phyloP scores from a whole-genome alignment of 306 rosid species.

The Vigna radiata region DNA sequence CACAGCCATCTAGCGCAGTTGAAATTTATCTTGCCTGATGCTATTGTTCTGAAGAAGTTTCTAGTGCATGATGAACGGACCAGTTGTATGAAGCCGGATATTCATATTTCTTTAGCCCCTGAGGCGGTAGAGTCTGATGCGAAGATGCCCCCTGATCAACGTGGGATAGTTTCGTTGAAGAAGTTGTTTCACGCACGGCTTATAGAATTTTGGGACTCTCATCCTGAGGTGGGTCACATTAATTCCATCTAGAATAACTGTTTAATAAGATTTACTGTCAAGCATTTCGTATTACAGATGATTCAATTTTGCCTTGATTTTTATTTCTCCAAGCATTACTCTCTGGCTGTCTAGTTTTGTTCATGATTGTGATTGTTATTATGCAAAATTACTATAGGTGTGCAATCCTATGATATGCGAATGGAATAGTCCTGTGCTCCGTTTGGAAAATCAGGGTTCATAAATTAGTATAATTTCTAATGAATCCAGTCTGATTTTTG shows the following conservation, averaged over 20 bases:
- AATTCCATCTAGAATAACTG: background rate
- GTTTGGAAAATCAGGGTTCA: background rate
- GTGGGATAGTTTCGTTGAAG: slow-evolving; percentile 50
- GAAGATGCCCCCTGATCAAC: slow-evolving; percentile 33
- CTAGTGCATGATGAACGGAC: slow-evolving; percentile 59
- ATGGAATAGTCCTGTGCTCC: background rate
- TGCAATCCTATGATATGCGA: background rate
- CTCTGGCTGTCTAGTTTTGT: too few relatives aligned
- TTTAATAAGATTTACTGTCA: background rate
- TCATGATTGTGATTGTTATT: too few relatives aligned
- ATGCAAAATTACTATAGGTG: background rate
- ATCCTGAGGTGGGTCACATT: slow-evolving; percentile 61
- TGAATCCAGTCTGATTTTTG: background rate
- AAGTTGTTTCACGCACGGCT: slow-evolving; percentile 58
- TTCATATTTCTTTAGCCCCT: slow-evolving; percentile 58
- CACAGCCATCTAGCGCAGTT: slow-evolving; percentile 73
- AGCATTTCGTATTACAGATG: background rate
- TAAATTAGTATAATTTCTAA: background rate
- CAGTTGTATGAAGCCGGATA: slow-evolving; percentile 77
- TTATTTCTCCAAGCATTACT: background rate
- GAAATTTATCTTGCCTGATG: slow-evolving; percentile 79
- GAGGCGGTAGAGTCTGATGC: slow-evolving; percentile 49
- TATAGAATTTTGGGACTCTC: slow-evolving; percentile 55
- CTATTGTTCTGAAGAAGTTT: slow-evolving; percentile 58
- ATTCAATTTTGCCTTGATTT: background rate